Evolutionary conservation across 352 stramenopile genomes (phyloP), one percentile per base, ranked within the genome.

Genomic region (Phytopythium mirpurense): DNA sequence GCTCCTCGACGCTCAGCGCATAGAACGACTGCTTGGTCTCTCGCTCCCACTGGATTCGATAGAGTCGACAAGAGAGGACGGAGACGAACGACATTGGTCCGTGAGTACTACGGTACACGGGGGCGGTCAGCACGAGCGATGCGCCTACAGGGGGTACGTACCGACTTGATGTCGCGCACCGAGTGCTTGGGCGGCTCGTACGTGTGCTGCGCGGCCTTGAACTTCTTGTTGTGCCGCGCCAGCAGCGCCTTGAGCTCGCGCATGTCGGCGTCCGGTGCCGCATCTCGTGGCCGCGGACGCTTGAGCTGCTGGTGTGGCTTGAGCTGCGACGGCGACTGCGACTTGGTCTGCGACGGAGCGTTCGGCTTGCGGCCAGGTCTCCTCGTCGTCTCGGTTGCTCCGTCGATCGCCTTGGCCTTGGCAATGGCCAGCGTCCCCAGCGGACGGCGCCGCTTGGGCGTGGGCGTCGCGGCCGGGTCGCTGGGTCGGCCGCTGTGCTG

Each of bases 101-200:
- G n/a, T n/a, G n/a, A n/a, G n/a, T n/a, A n/a, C n/a, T n/a, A n/a
- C n/a, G n/a, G n/a, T n/a, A n/a, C n/a, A n/a, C n/a, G n/a, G n/a
- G n/a, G n/a, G n/a, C n/a, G n/a, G n/a, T n/a, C n/a, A n/a, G n/a
- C n/a, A n/a, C n/a, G n/a, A n/a, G n/a, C n/a, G n/a, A n/a, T n/a
- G n/a, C n/a, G n/a, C n/a, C 32, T 24, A 43, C 11, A 23, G 26
- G 21, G 16, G 12, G 21, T 6, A 57, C 71, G 40, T 56, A 90
- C 82, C 76, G 72, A 62, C 48, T 73, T 77, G 11, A 93, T 79
- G 49, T 90, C 76, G 14, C 82, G 76, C 38, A 93, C 70, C 6
- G 82, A 88, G 59, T 93, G 82, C 24, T 86, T 69, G n/a, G 69
- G 74, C 18, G 82, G 82, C 48, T 93, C 79, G 54, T 90, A 93